Conservation (phyloP, 2,329 filamentous ascomycete genomes). For the Ophiostoma himal-ulmi region DNA sequence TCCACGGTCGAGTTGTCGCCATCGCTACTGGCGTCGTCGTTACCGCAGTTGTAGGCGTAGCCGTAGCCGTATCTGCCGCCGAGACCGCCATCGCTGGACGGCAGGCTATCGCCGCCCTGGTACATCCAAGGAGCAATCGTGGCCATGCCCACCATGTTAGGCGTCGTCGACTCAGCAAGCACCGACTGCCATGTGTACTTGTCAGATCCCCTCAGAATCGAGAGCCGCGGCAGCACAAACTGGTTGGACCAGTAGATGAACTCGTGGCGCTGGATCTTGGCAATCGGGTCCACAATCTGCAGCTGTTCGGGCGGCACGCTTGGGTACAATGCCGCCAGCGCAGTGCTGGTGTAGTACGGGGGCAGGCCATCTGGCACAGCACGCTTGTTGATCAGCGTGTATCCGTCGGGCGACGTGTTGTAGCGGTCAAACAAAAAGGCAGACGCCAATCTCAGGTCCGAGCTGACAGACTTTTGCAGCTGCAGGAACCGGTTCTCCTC, state of each 20-base stretch:
- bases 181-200: slow-evolving; percentile 31
- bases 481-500: slow-evolving; percentile 66
- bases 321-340: slow-evolving; percentile 6
- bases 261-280: slow-evolving; percentile 61
- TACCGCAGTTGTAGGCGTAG: slow-evolving; percentile 7
- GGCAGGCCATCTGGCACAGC: slow-evolving; percentile 60
- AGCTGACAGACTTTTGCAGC: slow-evolving; percentile 56
- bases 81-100: slow-evolving; percentile 13
- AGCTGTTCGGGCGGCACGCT: slow-evolving; percentile 11
- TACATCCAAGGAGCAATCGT: slow-evolving; percentile 54
- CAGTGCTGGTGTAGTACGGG: slow-evolving; percentile 51
- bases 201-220: slow-evolving; percentile 46
- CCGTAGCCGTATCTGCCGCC: slow-evolving; percentile 10
- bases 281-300: slow-evolving; percentile 45
- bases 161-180: slow-evolving; percentile 29
- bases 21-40: background rate
- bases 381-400: slow-evolving; percentile 58
- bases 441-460: slow-evolving; percentile 46
- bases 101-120: slow-evolving; percentile 24
- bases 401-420: slow-evolving; percentile 47
- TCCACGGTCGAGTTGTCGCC: background rate
- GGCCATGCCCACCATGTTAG: slow-evolving; percentile 39
- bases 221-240: slow-evolving; percentile 57
- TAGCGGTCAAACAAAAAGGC: slow-evolving; percentile 53
- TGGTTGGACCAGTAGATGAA: slow-evolving; percentile 64